Conservation (phyloP, 1,139 yeast species). For the Geotrichum reessii region DNA sequence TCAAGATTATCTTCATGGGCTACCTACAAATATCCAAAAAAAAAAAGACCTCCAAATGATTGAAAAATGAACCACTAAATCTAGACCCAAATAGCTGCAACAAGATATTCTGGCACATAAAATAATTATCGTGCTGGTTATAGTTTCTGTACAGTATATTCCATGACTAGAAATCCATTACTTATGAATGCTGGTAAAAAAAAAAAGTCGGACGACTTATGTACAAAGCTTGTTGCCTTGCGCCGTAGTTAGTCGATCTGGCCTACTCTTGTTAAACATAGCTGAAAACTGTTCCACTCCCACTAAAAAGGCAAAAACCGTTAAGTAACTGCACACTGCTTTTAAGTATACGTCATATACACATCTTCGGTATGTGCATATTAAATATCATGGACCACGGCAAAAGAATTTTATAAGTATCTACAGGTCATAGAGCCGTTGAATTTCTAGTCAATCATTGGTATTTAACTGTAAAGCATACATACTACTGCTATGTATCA, state of each 20-base stretch:
- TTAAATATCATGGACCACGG: neutral
- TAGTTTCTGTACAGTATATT: neutral
- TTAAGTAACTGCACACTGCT: neutral
- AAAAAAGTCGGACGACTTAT: neutral
- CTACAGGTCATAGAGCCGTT: neutral
- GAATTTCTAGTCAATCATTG: neutral
- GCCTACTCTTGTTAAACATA: neutral
- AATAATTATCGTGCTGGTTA: neutral
- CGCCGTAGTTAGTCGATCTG: neutral
- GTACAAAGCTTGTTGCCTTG: neutral
- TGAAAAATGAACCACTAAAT: neutral
- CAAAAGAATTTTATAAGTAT: neutral
- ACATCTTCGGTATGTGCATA: neutral
- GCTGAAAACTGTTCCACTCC: neutral
- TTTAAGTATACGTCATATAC: neutral
- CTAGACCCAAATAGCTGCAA: neutral
- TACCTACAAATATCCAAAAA: neutral
- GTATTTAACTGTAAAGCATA: neutral
- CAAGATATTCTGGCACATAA: neutral
- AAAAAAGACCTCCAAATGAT: neutral
- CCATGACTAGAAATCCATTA: neutral
- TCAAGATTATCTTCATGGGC: neutral
- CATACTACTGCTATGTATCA: neutral
- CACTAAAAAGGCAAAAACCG: neutral
- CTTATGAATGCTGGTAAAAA: neutral